A percentile compares a stretch with the other conserved stretches of the same genome.
Conservation (phyloP, 495 filamentous ascomycete genomes). For the Corynascus novoguineensis region DNA sequence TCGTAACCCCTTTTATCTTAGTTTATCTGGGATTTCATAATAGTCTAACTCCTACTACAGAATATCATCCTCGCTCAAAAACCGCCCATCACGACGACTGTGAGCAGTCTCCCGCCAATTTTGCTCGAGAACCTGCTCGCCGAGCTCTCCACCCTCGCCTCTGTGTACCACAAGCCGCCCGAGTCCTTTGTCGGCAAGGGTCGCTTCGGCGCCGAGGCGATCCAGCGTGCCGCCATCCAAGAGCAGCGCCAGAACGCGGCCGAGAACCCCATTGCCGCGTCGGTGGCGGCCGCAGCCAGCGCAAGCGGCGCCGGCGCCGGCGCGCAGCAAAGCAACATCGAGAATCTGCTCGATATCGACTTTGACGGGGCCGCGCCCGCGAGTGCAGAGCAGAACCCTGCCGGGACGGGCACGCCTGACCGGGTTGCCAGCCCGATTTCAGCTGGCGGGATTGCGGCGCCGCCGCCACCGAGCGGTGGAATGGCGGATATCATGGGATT, state of each 20-base stretch:
- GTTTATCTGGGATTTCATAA: background rate
- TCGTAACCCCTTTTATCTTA: constrained; percentile 13
- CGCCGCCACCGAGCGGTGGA: constrained; percentile 51
- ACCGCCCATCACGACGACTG: constrained; percentile 88
- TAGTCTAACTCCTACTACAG: constrained; percentile 35
- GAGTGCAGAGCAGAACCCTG: constrained; percentile 69
- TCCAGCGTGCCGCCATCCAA: constrained; percentile 93
- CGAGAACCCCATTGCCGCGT: constrained; percentile 90
- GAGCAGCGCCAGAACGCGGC: constrained; percentile 86
- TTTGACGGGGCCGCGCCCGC: constrained; percentile 94
- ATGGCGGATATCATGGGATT: constrained; percentile 90
- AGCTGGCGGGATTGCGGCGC: constrained; percentile 28
- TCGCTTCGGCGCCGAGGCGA: constrained; percentile 86
- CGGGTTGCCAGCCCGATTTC: constrained; percentile 61
- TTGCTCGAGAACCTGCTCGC: constrained; percentile 81
- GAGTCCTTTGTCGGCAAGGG: constrained; percentile 95
- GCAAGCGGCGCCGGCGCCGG: constrained; percentile 43
- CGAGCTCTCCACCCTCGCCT: constrained; percentile 92
- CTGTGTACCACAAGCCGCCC: constrained; percentile 98
- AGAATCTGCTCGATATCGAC: constrained; percentile 96
- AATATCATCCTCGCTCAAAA: constrained; percentile 90
- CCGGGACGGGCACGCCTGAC: constrained; percentile 64
- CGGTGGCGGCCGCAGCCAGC: constrained; percentile 56
- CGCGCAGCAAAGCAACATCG: constrained; percentile 65
- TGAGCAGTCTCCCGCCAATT: constrained; percentile 73